A percentile compares a stretch with the other conserved stretches of the same genome.
These are phyloP conservation scores for Cornus kousa DNA, from an alignment of 148 eudicot species.

Conservation along the genomic window DNA sequence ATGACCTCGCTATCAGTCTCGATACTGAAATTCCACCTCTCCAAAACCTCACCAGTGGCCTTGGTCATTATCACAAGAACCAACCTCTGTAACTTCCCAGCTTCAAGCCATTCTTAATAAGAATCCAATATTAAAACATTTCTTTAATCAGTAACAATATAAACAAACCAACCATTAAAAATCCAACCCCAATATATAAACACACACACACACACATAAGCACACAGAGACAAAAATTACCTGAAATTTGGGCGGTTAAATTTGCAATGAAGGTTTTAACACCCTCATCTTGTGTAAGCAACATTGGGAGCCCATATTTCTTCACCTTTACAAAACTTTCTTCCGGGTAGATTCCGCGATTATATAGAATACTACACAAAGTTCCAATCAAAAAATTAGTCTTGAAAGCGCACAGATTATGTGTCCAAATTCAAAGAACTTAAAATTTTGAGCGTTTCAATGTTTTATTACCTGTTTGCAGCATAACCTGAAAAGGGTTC, in stretches of 20 bases:
- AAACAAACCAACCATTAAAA: neutral
- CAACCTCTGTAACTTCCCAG: constrained; percentile 89
- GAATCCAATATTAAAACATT: neutral
- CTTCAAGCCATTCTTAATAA: constrained; percentile 82
- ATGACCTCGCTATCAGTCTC: constrained; percentile 87
- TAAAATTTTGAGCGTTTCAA: neutral
- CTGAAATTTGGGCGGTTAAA: constrained; percentile 81
- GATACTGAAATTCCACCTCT: constrained; percentile 97
- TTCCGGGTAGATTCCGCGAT: constrained; percentile 91
- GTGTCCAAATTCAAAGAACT: neutral
- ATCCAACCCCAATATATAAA: neutral
- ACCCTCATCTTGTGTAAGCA: constrained; percentile 91
- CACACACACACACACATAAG: neutral
- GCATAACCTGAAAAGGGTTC: constrained; percentile 74
- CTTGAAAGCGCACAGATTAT: neutral
- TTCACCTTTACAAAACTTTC: constrained; percentile 88
- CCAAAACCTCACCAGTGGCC: constrained; percentile 72
- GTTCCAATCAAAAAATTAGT: neutral
- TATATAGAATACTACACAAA: constrained; percentile 70
- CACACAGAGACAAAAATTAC: constrained; percentile 19
- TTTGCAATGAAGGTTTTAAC: constrained; percentile 83
- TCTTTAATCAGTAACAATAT: neutral
- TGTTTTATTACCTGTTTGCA: constrained; percentile 67
- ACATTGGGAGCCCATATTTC: constrained; percentile 91
- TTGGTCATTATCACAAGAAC: constrained; percentile 96